phyloP scores from a whole-genome alignment of 345 rosid genomes.

The Nephelium lappaceum region DNA sequence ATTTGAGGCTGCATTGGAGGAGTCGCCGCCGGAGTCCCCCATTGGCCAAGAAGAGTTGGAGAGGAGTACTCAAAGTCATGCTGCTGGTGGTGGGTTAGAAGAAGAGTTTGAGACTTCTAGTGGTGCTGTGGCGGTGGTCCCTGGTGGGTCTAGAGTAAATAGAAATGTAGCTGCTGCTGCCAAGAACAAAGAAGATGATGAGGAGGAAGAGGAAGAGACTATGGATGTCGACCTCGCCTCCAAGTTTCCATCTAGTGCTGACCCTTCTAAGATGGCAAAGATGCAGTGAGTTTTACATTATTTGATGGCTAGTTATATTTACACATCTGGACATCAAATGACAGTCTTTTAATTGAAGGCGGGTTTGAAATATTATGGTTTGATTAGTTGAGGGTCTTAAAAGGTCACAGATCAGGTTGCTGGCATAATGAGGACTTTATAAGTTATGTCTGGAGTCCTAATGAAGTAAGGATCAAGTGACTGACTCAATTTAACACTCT shows the following conservation, averaged over 20 bases:
- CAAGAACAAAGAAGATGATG: slow-evolving; percentile 66
- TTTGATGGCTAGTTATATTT: not conserved
- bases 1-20: slow-evolving; percentile 84
- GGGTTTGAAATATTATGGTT: not conserved
- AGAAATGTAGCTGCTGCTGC: slow-evolving; percentile 18
- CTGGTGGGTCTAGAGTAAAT: not conserved
- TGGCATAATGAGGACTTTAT: not conserved
- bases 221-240: slow-evolving; percentile 76
- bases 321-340: not conserved
- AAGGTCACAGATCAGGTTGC: not conserved
- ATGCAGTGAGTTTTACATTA: slow-evolving; percentile 71
- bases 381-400: not conserved
- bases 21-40: slow-evolving; percentile 71
- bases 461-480: not conserved
- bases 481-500: not conserved
- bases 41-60: slow-evolving; percentile 43
- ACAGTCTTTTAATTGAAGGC: not conserved
- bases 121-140: slow-evolving; percentile 1
- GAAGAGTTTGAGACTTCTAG: slow-evolving; percentile 38
- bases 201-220: slow-evolving; percentile 89
- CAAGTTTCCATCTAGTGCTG: slow-evolving; percentile 71
- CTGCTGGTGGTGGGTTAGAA: slow-evolving; percentile 25
- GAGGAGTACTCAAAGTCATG: slow-evolving; percentile 10
- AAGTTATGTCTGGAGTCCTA: not conserved
- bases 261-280: slow-evolving; percentile 82